Base-by-base conservation (phyloP, 768 basidiomycete species). In the Rhizopogon rudus region DNA sequence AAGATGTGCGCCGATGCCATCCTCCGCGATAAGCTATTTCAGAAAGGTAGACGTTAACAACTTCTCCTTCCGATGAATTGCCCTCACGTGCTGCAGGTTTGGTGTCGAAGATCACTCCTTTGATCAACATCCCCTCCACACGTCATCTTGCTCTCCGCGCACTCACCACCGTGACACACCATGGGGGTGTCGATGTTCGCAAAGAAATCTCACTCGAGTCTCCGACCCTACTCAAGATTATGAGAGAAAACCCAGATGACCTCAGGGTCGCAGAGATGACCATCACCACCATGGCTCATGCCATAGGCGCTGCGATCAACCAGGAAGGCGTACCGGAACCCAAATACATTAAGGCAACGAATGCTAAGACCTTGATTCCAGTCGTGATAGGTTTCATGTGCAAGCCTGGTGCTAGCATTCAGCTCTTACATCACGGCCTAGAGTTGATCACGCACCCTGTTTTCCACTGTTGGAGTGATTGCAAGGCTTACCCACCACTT, bases 1-100 rank as follows among this genome's bases (percentile, higher is more conserved):
- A 82, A 81, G 61, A 82, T 87, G 81, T 84, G 76, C 33, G 75
- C 73, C 0, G 85, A 86, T 63, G 73, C 81, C 3, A 71, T 86
- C 39, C 65, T 86, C 53, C 73, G 86, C 16, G 78, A 85, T 65
- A 80, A 81, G 56, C 70, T 87, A 14, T 78, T 83, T 60, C 71
- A 77, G 37, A 76, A 76, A 73, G 85, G 85, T 84, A 58, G 44
- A 50, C 33, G 37, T 41, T 10, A 9, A 25, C 25, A 13, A 33
- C 9, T n/a, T 43, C 28, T 29, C 5, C 4, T 14, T 33, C 16
- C 39, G 8, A 52, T 9, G 10, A 8, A 10, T 29, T 60, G 44
- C 56, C 53, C 20, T 57, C 29, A 16, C 1, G 28, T 40, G 7
- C 31, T 13, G 9, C 52, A 86, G 85, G 83, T 16, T 68, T 88